Conservation (phyloP, 495 filamentous ascomycete genomes). For the Pseudotulostoma volvatum region DNA sequence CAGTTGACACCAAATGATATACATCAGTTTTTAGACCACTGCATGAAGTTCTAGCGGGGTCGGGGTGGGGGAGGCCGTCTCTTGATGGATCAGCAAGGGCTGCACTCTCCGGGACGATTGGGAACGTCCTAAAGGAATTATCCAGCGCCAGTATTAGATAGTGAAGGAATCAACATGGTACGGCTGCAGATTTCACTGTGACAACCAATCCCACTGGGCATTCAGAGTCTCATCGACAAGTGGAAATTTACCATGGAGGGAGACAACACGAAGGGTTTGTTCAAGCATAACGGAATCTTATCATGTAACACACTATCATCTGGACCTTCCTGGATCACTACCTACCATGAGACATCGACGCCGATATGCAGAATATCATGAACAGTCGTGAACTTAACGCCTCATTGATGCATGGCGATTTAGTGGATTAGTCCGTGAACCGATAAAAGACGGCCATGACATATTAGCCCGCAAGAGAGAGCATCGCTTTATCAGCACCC, state of each 20-base stretch:
- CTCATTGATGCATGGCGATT: conserved; percentile 14
- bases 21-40: conserved; percentile 10
- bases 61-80: conserved; percentile 4
- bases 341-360: conserved; percentile 16
- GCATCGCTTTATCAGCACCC: conserved; percentile 14
- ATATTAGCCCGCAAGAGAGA: conserved; percentile 14
- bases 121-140: conserved; percentile 13
- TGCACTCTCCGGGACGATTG: conserved; percentile 8
- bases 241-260: conserved; percentile 8
- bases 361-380: conserved; percentile 18
- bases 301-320: conserved; percentile 18
- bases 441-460: conserved; percentile 16
- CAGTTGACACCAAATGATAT: conserved; percentile 6
- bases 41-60: conserved; percentile 5
- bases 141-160: conserved; percentile 12
- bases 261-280: conserved; percentile 9
- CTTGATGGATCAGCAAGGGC: conserved; percentile 8
- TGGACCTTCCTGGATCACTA: conserved; percentile 23
- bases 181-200: not conserved
- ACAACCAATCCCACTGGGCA: not conserved
- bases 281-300: conserved; percentile 24
- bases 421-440: conserved; percentile 22
- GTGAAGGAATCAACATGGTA: conserved; percentile 13
- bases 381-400: conserved; percentile 13
- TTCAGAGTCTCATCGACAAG: conserved; percentile 7